These are phyloP conservation scores for Sordaria brevicollis DNA, from an alignment of 495 filamentous ascomycete species.

Conservation along the genomic window DNA sequence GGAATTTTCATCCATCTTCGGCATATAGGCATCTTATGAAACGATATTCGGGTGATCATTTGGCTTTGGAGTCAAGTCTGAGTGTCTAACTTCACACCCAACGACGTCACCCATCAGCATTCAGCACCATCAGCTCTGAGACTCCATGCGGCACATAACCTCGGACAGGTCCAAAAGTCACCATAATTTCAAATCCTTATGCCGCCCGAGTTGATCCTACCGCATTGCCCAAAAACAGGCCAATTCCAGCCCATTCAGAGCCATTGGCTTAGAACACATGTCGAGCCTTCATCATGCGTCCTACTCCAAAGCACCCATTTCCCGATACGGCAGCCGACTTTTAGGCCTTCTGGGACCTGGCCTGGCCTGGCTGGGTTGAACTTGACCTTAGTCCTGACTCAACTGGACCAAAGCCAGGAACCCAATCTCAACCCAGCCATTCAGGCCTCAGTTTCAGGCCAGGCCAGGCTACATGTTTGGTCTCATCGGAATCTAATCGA, in stretches of 20 bases:
- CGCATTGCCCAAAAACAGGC: not conserved
- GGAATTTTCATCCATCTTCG: not conserved
- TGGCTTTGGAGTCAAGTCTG: not conserved
- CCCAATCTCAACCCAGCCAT: not conserved
- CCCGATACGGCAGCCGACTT: too few species aligned
- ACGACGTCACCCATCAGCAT: not conserved
- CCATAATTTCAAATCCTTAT: not conserved
- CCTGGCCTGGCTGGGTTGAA: not conserved
- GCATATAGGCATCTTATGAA: not conserved
- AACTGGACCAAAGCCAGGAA: not conserved
- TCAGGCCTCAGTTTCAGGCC: not conserved
- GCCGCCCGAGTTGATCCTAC: not conserved
- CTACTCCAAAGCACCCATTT: too few species aligned
- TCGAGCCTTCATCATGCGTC: too few species aligned
- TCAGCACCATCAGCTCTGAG: not conserved
- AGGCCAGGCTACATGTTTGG: not conserved
- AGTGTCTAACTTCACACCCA: not conserved
- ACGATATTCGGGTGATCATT: not conserved
- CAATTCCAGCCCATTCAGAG: too few species aligned
- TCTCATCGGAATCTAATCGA: not conserved
- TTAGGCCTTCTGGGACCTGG: too few species aligned
- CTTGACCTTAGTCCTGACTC: not conserved
- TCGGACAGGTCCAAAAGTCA: not conserved
- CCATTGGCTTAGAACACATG: too few species aligned
- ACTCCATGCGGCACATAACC: not conserved